Base-by-base conservation (phyloP, 2,329 filamentous ascomycete species). In the Neonectria magnoliae region DNA sequence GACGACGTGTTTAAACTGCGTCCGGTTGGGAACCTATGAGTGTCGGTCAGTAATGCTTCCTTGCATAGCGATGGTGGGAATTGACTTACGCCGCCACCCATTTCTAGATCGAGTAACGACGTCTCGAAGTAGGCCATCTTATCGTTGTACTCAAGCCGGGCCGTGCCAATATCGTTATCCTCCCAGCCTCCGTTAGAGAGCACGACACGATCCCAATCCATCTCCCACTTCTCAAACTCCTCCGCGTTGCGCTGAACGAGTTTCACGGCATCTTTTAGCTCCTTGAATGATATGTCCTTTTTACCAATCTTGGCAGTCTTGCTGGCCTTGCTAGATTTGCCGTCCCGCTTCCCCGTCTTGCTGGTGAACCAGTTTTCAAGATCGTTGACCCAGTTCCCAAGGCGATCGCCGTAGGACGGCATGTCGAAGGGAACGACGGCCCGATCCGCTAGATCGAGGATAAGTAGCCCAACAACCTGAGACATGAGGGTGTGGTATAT, bases 1-100 rank as follows among this genome's bases (percentile, higher is more conserved):
- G 61, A 99, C 82, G 75, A 97, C 87, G 79, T 98, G 96, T 79
- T 97, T 97, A 85, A 94, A 99, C 80, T 98, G 96, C 5, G 92
- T 92, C 68, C 95, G 90, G 72, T 93, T 93, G 42, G 93, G 92
- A 5, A 97, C 87, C 91, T 94, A 52, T 11, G 3, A 9, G 7
- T 14, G 33, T 62, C 55, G 60, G 69, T 74, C 55, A 73, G 61
- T 42, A 29, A 38, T 3, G 11, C 9, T 8, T 52, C 48, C 9
- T 14, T 52, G 18, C 25, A 27, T 9, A 57, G 33, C 14, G 33
- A 55, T 36, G 11, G 4, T 52, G 18, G 29, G 54, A n/a, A 31
- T 20, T 51, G 60, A 89, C 92, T 85, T 87, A 97, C 91, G 64
- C 94, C 94, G 68, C 89, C 90, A 41, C 84, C 88, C 20, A 83